phyloP scores from a whole-genome alignment of 768 basidiomycete species.

The Amanita muscaria region DNA sequence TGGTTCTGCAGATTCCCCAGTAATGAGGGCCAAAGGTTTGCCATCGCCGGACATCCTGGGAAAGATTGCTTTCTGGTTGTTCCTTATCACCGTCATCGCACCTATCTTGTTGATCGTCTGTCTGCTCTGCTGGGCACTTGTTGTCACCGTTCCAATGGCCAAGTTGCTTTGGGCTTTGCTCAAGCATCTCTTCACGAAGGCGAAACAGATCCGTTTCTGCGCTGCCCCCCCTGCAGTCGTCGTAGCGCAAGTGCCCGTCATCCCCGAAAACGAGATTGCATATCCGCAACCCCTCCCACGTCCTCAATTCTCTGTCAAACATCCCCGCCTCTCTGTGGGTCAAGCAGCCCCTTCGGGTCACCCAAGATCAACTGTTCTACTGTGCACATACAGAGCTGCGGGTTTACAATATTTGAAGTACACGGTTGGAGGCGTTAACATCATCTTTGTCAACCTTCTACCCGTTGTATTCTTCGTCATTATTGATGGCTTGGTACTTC shows the following conservation, averaged over 20 bases:
- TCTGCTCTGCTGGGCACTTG: slow-evolving; percentile 87
- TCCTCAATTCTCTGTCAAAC: slow-evolving; percentile 57
- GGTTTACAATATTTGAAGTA: slow-evolving; percentile 97
- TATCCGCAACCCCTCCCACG: slow-evolving; percentile 13
- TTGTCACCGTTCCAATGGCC: slow-evolving; percentile 97
- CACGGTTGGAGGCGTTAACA: slow-evolving; percentile 97
- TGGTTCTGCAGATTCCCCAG: slow-evolving; percentile 18
- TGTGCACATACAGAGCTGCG: slow-evolving; percentile 90
- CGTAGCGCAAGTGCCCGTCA: slow-evolving; percentile 26
- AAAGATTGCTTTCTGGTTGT: slow-evolving; percentile 73
- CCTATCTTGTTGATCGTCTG: slow-evolving; percentile 86
- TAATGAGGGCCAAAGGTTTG: slow-evolving; percentile 24
- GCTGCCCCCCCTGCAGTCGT: slow-evolving; percentile 72
- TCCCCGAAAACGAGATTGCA: slow-evolving; percentile 15
- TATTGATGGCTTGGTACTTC: slow-evolving; percentile 80
- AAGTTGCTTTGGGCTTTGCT: slow-evolving; percentile 94
- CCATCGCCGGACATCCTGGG: slow-evolving; percentile 50
- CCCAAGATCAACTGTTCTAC: slow-evolving; percentile 79
- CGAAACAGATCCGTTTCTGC: slow-evolving; percentile 86
- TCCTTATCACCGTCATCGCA: slow-evolving; percentile 69
- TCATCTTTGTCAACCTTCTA: slow-evolving; percentile 92
- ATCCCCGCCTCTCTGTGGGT: slow-evolving; percentile 71
- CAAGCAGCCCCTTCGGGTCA: slow-evolving; percentile 81
- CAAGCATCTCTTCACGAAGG: slow-evolving; percentile 68
- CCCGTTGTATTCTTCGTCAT: slow-evolving; percentile 95